phyloP scores from a whole-genome alignment of 1,139 yeast species.

The Suzukiozyma palmioleophila region DNA sequence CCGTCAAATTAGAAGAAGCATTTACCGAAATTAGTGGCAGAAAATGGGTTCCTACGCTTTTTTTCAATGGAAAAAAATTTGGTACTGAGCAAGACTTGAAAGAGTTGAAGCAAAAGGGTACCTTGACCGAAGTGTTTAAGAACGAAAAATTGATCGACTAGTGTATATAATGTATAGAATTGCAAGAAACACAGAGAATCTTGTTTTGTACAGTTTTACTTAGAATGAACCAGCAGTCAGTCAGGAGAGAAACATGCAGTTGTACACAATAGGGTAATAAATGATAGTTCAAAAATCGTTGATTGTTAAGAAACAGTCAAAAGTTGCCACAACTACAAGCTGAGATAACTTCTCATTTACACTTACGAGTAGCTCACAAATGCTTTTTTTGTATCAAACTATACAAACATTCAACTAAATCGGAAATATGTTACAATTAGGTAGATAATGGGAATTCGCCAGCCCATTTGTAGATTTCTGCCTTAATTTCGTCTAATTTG shows the following conservation, averaged over 20 bases:
- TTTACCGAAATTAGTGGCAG: conserved; percentile 58
- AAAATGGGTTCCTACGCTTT: conserved; percentile 71
- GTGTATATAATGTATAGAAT: not conserved
- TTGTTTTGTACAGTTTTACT: too few relatives aligned
- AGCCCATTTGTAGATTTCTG: conserved; percentile 87
- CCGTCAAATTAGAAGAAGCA: conserved; percentile 52
- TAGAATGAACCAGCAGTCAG: too few relatives aligned
- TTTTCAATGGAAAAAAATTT: conserved; percentile 57
- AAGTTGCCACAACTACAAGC: too few relatives aligned
- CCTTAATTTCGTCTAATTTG: conserved; percentile 57
- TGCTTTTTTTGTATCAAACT: too few relatives aligned
- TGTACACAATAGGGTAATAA: too few relatives aligned
- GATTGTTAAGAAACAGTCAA: too few relatives aligned
- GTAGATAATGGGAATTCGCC: conserved; percentile 91
- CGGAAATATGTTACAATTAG: conserved; percentile 16
- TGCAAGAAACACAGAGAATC: too few relatives aligned
- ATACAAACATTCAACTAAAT: conserved; percentile 6
- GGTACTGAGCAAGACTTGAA: conserved; percentile 57
- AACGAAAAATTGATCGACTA: conserved; percentile 30
- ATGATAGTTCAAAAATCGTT: too few relatives aligned
- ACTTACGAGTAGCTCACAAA: too few relatives aligned
- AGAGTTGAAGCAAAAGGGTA: conserved; percentile 36
- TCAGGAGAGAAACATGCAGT: too few relatives aligned
- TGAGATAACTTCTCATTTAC: too few relatives aligned
- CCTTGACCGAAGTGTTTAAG: conserved; percentile 39